Base-by-base conservation (phyloP, 2,329 filamentous ascomycete species). In the Aspergillus ochraceus region DNA sequence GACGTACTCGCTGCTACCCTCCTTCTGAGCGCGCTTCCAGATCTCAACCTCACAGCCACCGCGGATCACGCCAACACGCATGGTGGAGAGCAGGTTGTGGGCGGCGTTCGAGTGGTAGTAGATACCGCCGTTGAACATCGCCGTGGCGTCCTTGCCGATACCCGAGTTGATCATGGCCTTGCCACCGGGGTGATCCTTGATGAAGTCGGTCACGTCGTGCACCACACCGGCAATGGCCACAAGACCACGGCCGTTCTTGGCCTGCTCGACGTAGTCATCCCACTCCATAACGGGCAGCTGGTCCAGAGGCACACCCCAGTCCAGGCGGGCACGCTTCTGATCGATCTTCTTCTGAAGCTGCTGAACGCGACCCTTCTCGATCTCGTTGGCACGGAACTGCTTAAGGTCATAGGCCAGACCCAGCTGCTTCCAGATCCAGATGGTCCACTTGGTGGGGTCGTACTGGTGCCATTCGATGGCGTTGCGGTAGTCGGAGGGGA, bases 291-390 rank as follows among this genome's bases (percentile, higher is more conserved):
- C 91, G 52, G 91, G 91, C 6, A 96, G 85, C 79, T 92, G 88
- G 77, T 95, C 91, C 29, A 96, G 86, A 61, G 91, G 91, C 66
- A 88, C 86, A 76, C 91, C 91, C 91, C 91, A 96, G 81, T 96
- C 90, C 61, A 96, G 88, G 63, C 82, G 86, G 66, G 89, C 78
- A 71, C 91, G 90, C 85, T 91, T 90, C 81, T 92, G 90, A 77
- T 95, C 91, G 61, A 96, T 87, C 85, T 95, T 95, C 90, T 95
- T 95, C 84, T 95, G 91, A 65, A 88, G 80, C 80, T 95, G 91
- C 81, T 96, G 91, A 32, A 95, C 84, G 72, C 91, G 90, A 66
- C 91, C 91, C 85, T 95, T 95, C 79, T 96, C 91, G 66, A 96
- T 96, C 77, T 96, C 92, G 78, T 96, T 96, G 79, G 86, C 81